phyloP scores from a whole-genome alignment of 2,329 filamentous ascomycete genomes.

The Botryotinia globosa region DNA sequence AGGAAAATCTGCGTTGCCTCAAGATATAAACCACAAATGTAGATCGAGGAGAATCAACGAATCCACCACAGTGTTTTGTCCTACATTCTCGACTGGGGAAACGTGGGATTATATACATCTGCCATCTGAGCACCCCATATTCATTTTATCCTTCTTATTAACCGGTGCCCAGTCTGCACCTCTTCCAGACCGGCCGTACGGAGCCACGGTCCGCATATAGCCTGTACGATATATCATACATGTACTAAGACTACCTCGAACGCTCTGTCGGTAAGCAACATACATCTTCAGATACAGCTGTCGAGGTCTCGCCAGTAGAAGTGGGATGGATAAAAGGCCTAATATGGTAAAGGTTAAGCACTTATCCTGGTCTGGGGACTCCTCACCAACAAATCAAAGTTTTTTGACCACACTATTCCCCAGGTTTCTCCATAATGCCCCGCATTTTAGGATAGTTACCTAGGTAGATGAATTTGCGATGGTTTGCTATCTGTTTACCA shows the following conservation, averaged over 20 bases:
- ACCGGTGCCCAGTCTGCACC: conserved; percentile 3
- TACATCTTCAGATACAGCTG: conserved; percentile 1
- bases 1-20: not conserved
- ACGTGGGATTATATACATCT: conserved; percentile 1
- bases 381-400: not conserved
- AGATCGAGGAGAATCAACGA: not conserved
- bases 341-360: not conserved
- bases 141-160: conserved; percentile 7
- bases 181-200: conserved; percentile 3
- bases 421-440: conserved; percentile 16
- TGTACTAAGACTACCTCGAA: not conserved
- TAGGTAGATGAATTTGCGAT: not conserved
- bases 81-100: not conserved
- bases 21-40: not conserved
- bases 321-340: not conserved
- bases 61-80: not conserved
- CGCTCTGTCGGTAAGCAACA: conserved; percentile 11
- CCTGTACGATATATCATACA: not conserved
- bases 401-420: conserved; percentile 2
- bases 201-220: conserved; percentile 9
- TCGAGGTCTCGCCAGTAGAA: not conserved
- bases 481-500: not conserved
- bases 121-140: not conserved
- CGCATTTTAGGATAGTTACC: not conserved
- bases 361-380: conserved; percentile 6